Evolutionary conservation across 2,329 filamentous ascomycete genomes (phyloP).

Genomic region (Plectosphaerella plurivora): DNA sequence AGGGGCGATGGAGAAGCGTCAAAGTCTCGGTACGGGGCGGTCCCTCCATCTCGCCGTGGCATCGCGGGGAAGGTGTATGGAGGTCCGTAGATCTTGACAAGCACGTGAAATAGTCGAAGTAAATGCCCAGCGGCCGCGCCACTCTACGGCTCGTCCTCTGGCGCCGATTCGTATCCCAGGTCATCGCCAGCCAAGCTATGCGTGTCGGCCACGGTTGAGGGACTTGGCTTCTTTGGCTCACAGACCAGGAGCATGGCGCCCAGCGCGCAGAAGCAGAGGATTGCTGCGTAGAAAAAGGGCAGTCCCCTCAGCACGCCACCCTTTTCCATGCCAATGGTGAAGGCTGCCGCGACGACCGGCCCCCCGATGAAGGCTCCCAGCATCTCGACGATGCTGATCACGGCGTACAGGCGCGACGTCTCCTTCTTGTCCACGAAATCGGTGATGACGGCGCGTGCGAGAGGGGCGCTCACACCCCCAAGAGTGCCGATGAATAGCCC

Average conservation of each 20-base stretch:
- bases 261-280: slow-evolving; percentile 21
- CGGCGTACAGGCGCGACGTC: slow-evolving; percentile 34
- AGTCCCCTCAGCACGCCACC: slow-evolving; percentile 31
- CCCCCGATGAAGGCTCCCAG: slow-evolving; percentile 35
- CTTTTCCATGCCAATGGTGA: slow-evolving; percentile 27
- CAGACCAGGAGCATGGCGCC: slow-evolving; percentile 24
- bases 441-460: slow-evolving; percentile 33
- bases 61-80: no score
- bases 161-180: slow-evolving; percentile 3
- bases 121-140: no score
- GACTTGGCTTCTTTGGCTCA: slow-evolving; percentile 21
- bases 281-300: slow-evolving; percentile 33
- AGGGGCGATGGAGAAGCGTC: no score
- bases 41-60: no score
- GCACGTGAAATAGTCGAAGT: no score
- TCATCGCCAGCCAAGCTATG: background rate
- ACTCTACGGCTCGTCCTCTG: slow-evolving; percentile 3
- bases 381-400: slow-evolving; percentile 32
- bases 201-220: slow-evolving; percentile 1
- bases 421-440: slow-evolving; percentile 30
- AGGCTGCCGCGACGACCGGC: slow-evolving; percentile 32
- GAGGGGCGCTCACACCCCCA: slow-evolving; percentile 31
- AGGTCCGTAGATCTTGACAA: no score
- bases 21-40: no score
- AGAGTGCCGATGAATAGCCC: slow-evolving; percentile 31